A percentile compares a stretch with the other conserved stretches of the same genome.
These are phyloP conservation scores for Scalesia atractyloides DNA, from an alignment of 129 eudicot genomes.

Conservation along the genomic window DNA sequence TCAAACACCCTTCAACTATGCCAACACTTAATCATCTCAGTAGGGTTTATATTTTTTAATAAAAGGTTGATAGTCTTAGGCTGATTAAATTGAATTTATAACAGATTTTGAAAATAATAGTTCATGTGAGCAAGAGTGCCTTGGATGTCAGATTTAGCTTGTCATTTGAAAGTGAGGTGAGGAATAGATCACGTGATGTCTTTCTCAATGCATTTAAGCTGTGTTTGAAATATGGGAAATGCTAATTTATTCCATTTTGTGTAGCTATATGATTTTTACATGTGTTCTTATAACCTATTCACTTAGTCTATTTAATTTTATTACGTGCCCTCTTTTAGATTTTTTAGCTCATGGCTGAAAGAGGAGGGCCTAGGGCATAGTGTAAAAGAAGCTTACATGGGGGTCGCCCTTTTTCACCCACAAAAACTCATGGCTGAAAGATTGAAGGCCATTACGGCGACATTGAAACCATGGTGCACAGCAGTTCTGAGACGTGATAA, in stretches of 20 bases:
- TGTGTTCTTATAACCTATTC: too few relatives aligned
- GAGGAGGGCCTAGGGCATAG: too few relatives aligned
- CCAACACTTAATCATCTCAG: not conserved
- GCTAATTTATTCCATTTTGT: not conserved
- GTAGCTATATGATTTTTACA: not conserved
- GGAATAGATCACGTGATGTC: not conserved
- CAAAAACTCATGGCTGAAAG: too few relatives aligned
- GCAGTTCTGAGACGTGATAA: too few relatives aligned
- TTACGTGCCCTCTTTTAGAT: too few relatives aligned
- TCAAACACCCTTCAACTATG: too few relatives aligned
- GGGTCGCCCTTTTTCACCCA: too few relatives aligned
- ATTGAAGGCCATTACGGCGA: too few relatives aligned
- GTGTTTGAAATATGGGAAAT: not conserved
- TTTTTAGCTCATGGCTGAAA: too few relatives aligned
- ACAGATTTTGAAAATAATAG: not conserved
- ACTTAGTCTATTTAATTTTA: too few relatives aligned
- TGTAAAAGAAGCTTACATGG: too few relatives aligned
- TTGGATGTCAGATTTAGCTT: constrained; percentile 14
- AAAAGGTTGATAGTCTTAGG: not conserved
- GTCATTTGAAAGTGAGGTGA: not conserved
- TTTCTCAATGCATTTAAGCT: not conserved
- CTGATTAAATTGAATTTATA: not conserved
- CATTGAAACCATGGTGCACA: too few relatives aligned
- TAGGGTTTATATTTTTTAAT: not conserved
- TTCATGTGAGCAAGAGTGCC: constrained; percentile 1